Percentiles rank a stretch among this genome's conserved stretches.
These are phyloP conservation scores for Euphorbia corollata DNA, from an alignment of 441 rosid genomes.

Conservation along the genomic window DNA sequence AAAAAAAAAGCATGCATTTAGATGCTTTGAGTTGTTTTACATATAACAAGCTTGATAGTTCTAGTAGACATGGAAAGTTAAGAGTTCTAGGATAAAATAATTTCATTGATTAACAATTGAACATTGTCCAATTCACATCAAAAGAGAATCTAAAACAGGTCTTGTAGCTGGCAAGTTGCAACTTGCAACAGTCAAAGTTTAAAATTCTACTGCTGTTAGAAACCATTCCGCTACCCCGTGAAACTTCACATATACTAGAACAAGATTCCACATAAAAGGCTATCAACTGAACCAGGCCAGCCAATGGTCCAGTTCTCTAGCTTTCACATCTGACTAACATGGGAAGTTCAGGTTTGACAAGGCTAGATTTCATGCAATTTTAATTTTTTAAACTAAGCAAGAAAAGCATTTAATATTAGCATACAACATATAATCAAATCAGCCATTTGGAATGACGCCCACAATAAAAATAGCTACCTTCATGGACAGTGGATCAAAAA, in stretches of 20 bases:
- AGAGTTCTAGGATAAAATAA: not conserved
- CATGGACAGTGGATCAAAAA: not conserved
- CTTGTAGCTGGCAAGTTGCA: not conserved
- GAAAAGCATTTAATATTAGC: too few relatives aligned
- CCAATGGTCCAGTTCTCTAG: not conserved
- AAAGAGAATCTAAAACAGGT: too few relatives aligned
- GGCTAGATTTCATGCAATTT: too few relatives aligned
- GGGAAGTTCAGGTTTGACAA: not conserved
- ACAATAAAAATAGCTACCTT: not conserved
- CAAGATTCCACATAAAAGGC: not conserved
- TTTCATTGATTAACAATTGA: not conserved
- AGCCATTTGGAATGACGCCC: not conserved
- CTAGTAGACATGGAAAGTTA: not conserved
- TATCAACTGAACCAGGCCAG: not conserved
- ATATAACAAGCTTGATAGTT: not conserved
- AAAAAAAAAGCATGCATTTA: not conserved
- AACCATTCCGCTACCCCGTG: too few relatives aligned
- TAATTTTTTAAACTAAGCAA: not conserved
- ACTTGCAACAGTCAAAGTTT: not conserved
- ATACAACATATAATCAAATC: not conserved
- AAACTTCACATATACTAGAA: not conserved
- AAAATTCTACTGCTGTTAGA: not conserved
- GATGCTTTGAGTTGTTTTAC: not conserved
- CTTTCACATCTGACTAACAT: not conserved
- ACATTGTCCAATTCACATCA: not conserved